phyloP scores from a whole-genome alignment of 2,329 filamentous ascomycete species.

The Endoconidiophora polonica region DNA sequence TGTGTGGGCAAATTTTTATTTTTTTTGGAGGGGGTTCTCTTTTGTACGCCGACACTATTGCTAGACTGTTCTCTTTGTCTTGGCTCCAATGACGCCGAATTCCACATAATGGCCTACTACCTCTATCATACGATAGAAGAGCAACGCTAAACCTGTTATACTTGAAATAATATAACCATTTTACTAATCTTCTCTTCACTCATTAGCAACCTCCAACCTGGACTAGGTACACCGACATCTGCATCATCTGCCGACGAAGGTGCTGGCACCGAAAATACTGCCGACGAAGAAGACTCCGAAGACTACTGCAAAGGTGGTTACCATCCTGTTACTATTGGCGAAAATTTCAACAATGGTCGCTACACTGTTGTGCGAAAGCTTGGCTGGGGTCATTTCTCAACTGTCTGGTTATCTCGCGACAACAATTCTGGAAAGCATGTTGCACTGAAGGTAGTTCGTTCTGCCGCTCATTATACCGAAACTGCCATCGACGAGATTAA shows the following conservation, averaged over 20 bases:
- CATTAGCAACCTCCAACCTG: slow-evolving; percentile 19
- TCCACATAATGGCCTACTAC: background rate
- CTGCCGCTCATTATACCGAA: slow-evolving; percentile 95
- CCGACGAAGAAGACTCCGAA: slow-evolving; percentile 96
- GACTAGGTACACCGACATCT: slow-evolving; percentile 53
- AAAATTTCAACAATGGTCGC: slow-evolving; percentile 93
- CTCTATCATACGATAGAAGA: background rate
- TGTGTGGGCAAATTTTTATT: background rate
- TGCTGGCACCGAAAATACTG: slow-evolving; percentile 77
- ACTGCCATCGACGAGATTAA: slow-evolving; percentile 99
- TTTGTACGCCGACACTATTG: background rate
- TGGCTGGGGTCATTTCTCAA: slow-evolving; percentile 98
- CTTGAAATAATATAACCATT: background rate
- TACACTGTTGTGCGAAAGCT: slow-evolving; percentile 94
- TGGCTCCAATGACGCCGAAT: background rate
- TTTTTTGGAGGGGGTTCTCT: no score
- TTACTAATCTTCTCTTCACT: background rate
- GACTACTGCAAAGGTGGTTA: slow-evolving; percentile 99
- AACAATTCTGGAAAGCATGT: slow-evolving; percentile 85
- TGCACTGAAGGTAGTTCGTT: slow-evolving; percentile 92
- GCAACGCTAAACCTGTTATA: background rate
- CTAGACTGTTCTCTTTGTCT: no score
- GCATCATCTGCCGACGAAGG: slow-evolving; percentile 64
- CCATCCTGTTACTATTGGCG: slow-evolving; percentile 84
- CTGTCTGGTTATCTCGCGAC: slow-evolving; percentile 72